phyloP scores from a whole-genome alignment of 228 moss, liverwort and hornwort species.

The Sphagnum magellanicum region DNA sequence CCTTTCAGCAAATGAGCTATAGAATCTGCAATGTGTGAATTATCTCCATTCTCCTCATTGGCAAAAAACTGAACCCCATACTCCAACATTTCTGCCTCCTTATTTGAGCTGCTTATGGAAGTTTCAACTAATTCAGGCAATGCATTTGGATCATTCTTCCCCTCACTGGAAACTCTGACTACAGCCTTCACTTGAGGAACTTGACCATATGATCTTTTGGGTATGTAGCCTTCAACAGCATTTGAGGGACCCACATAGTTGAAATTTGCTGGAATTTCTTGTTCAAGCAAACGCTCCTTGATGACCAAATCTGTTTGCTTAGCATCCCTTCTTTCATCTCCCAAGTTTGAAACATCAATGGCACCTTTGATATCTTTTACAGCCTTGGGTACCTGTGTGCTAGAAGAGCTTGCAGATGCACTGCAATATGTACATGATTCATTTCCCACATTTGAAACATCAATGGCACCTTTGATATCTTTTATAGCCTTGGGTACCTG shows the following conservation, averaged over 20 bases:
- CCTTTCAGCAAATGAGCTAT: too few species aligned
- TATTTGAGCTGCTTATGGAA: too few species aligned
- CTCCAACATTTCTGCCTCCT: too few species aligned
- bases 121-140: too few species aligned
- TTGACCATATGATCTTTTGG: slow-evolving; percentile 30
- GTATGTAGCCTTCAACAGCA: slow-evolving; percentile 84
- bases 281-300: slow-evolving; percentile 34
- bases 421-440: too few species aligned
- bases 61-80: too few species aligned
- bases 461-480: slow-evolving; percentile 6
- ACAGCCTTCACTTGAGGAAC: slow-evolving; percentile 2
- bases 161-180: too few species aligned
- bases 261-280: slow-evolving; percentile 34
- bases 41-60: too few species aligned
- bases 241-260: slow-evolving; percentile 62
- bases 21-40: too few species aligned
- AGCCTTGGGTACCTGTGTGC: slow-evolving; percentile 1
- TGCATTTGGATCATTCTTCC: too few species aligned
- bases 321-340: slow-evolving; percentile 17
- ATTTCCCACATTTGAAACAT: slow-evolving; percentile 11
- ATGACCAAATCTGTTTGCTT: slow-evolving; percentile 8
- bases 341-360: slow-evolving; percentile 8
- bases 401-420: not conserved
- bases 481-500: slow-evolving; percentile 3
- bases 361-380: slow-evolving; percentile 7